Evolutionary conservation across 352 stramenopile genomes (phyloP), one percentile per base, ranked within the genome.

Genomic region (Lagenidium sp.): DNA sequence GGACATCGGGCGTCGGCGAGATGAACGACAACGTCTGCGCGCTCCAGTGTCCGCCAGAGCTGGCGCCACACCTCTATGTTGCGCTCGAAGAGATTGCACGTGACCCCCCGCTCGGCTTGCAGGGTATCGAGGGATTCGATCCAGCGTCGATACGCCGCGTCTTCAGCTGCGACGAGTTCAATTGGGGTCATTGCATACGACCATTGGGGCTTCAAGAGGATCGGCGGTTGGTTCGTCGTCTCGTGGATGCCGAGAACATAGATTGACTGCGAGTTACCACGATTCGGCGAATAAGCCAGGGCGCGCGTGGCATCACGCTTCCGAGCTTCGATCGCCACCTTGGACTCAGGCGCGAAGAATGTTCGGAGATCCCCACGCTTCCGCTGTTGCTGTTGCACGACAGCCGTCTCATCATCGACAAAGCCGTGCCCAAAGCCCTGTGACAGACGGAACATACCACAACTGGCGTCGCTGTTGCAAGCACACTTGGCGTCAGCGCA

Each of bases 41-140:
- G 77, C 55, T 93, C 80, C 10, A 90, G 60, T 34, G 86, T 79
- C 38, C 77, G 70, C 80, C 80, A 93, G 11, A 93, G 50, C 52
- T 93, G 70, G 3, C 77, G 64, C 80, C 80, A 93, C 1, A 90
- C 78, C 41, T 90, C 72, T 13, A 90, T 50, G 37, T 93, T 93
- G 25, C 73, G 68, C 45, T 93, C 80, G 29, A 77, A 93, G 13
- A 85, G 34, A 44, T 90, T 90, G 32, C 80, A 56, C n/a, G 39
- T 41, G 8, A 52, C 39, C 0, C 19, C 36, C n/a, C 39, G 23
- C 32, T 53, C 36, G 16, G 59, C 41, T 21, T 65, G 55, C 6
- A 50, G 20, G 2, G 32, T 20, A 12, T 78, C 53, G 3, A 77
- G 48, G 8, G 62, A 57, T 6, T 67, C 48, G 7, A 65, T 60